Evolutionary conservation across 2,329 filamentous ascomycete genomes (phyloP), one percentile per base, ranked within the genome.

Genomic region (Trichoderma sp.): DNA sequence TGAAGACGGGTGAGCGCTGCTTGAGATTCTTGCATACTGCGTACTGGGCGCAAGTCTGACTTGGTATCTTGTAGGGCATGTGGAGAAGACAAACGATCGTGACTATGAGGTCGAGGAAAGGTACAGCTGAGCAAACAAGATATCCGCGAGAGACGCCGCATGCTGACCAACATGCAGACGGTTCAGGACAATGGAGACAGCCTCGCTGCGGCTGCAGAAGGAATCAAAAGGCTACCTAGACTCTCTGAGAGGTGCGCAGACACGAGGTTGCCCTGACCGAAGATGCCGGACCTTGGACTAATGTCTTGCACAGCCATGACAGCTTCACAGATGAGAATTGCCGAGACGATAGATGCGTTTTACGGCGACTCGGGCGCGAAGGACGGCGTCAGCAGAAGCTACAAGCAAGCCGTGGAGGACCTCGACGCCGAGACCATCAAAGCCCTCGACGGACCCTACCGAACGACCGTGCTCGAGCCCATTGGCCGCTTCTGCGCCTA

Each of bases 351-450:
- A 81, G 96, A 99, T 82, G 96, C 96, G 52, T 99, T 99, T 81
- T 99, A 99, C 83, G 96, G 96, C 68, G 96, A 99, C 79, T 91
- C 94, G 1, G 96, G 96, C 63, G 94, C 96, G 62, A 93, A 90
- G 76, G 96, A 99, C 79, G 96, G 96, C 68, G 96, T 99, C 70
- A 96, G 92, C 81, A 88, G 95, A 79, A 97, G 93, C 79, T 99
- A 99, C 84, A 99, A 98, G 82, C 94, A 98, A 80, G 96, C 96
- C 10, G 96, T 99, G 24, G 96, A 97, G 79, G 96, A 99, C 79
- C 87, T 99, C 60, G 96, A 99, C 79, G 92, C 96, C 65, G 96
- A 99, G 81, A 99, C 96, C 0, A 97, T 99, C 82, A 99, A 99
- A 81, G 96, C 96, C 7, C 86, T 99, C 72, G 96, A 99, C 81